These are phyloP conservation scores for Cryptococcus sp. DNA, from an alignment of 1,284 basidiomycete genomes.

Conservation along the genomic window DNA sequence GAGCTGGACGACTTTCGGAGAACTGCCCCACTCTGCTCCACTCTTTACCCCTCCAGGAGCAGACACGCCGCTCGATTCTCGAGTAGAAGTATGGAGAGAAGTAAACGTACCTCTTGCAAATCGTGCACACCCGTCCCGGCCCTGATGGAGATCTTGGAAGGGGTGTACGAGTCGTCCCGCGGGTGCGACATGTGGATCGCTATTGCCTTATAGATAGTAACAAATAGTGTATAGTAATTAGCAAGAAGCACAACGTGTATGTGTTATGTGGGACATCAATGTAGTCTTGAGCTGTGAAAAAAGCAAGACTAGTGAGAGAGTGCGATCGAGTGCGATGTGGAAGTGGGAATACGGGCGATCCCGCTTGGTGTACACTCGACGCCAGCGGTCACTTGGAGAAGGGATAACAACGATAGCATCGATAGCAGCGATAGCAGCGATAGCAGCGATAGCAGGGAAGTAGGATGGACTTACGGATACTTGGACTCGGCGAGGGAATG, in stretches of 20 bases:
- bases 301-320: no score
- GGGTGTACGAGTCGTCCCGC: constrained; percentile 96
- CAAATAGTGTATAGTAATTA: no score
- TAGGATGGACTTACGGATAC: constrained; percentile 75
- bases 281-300: no score
- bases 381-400: no score
- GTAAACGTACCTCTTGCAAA: constrained; percentile 69
- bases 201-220: constrained; percentile 81
- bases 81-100: not conserved
- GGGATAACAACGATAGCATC: no score
- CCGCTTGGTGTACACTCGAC: no score
- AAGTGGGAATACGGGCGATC: no score
- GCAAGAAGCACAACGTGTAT: no score
- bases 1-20: no score
- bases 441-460: not conserved
- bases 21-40: not conserved
- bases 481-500: constrained; percentile 86
- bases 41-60: not conserved
- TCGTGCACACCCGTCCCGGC: constrained; percentile 91
- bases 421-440: not conserved
- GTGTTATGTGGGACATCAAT: no score
- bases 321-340: no score
- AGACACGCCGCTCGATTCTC: no score
- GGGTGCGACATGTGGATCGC: constrained; percentile 83
- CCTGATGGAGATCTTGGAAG: constrained; percentile 82